phyloP scores from a whole-genome alignment of 2,329 filamentous ascomycete species.

The Penicillium janthinellum region DNA sequence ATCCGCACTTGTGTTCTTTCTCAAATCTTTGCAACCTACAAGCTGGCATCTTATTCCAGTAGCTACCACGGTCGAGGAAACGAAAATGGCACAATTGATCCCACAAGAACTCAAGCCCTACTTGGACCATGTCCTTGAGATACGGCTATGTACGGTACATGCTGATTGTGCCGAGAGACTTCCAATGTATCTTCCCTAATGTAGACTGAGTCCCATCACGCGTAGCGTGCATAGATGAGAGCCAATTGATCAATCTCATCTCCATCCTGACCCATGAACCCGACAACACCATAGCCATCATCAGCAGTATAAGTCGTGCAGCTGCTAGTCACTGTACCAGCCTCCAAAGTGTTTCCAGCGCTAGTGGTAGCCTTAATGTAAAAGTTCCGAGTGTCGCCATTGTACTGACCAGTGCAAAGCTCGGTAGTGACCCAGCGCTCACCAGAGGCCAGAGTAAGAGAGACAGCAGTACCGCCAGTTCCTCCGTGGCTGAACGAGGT shows the following conservation, averaged over 20 bases:
- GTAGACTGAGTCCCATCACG: not conserved
- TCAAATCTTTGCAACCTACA: no score
- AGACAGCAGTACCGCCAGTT: constrained; percentile 49
- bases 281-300: constrained; percentile 56
- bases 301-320: constrained; percentile 54
- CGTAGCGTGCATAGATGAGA: constrained; percentile 30
- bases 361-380: constrained; percentile 59
- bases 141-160: not conserved
- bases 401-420: constrained; percentile 55
- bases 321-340: constrained; percentile 51
- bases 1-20: no score
- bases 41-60: no score
- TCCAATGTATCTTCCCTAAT: no score
- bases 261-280: constrained; percentile 55
- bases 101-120: not conserved
- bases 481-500: constrained; percentile 57
- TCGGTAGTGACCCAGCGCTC: constrained; percentile 55
- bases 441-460: constrained; percentile 48
- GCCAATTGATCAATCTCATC: constrained; percentile 60
- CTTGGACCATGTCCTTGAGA: not conserved
- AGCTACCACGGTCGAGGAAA: no score
- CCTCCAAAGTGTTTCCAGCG: constrained; percentile 48
- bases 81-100: no score
- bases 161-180: not conserved
- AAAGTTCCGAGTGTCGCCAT: constrained; percentile 55